A percentile compares a stretch with the other conserved stretches of the same genome.
phyloP scores from a whole-genome alignment of 2,329 filamentous ascomycete genomes.

The Fusarium penzigii region DNA sequence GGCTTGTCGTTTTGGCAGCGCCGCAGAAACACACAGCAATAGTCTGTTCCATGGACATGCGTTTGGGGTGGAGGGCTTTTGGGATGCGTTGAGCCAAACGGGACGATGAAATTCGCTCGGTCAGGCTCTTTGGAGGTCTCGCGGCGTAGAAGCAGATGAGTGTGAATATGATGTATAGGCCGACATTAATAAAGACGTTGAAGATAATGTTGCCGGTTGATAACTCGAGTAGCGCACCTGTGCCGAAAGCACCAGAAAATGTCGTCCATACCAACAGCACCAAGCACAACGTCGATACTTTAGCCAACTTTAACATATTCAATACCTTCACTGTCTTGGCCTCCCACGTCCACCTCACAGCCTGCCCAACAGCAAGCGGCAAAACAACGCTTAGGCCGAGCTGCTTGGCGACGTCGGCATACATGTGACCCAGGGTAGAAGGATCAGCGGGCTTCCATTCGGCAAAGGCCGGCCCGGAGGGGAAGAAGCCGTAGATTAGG shows the following conservation, averaged over 20 bases:
- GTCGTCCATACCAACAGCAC: constrained; percentile 60
- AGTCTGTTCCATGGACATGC: constrained; percentile 60
- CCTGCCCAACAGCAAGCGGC: constrained; percentile 64
- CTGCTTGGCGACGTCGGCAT: constrained; percentile 66
- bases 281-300: constrained; percentile 49
- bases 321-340: constrained; percentile 55
- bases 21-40: constrained; percentile 74
- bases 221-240: constrained; percentile 59
- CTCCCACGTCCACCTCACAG: constrained; percentile 51
- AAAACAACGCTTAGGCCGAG: constrained; percentile 67
- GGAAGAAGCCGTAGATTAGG: constrained; percentile 62
- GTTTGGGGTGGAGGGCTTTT: constrained; percentile 47
- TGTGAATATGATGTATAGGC: constrained; percentile 63
- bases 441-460: constrained; percentile 55
- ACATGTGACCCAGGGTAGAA: constrained; percentile 60
- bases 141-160: constrained; percentile 57
- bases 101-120: constrained; percentile 12
- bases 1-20: constrained; percentile 70
- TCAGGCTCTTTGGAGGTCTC: constrained; percentile 40
- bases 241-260: constrained; percentile 66
- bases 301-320: constrained; percentile 53
- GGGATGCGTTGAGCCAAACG: constrained; percentile 37
- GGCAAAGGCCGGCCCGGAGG: constrained; percentile 53
- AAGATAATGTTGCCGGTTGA: constrained; percentile 64
- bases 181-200: constrained; percentile 67